Percentiles rank a stretch among this genome's conserved stretches.
These are phyloP conservation scores for Sporisorium reilianum DNA, from an alignment of 1,284 basidiomycete genomes.

Conservation along the genomic window DNA sequence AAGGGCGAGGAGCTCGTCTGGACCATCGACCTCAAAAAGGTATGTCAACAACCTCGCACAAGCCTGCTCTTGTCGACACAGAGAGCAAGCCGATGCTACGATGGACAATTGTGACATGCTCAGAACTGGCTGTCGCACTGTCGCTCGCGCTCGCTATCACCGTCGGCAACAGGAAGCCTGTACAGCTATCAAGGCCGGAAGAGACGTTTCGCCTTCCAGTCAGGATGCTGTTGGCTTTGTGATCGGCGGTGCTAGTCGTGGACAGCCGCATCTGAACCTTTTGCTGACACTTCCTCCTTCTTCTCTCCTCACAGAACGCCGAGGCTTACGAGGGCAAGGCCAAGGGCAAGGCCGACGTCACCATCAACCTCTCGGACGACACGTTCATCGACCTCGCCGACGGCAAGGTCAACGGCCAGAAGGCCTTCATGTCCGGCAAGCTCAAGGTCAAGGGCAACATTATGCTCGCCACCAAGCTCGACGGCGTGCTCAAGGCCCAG, in stretches of 20 bases:
- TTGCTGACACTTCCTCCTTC: neutral
- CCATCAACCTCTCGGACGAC: conserved; percentile 68
- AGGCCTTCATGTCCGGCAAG: conserved; percentile 69
- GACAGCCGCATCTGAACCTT: neutral
- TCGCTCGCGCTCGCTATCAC: too few relatives aligned
- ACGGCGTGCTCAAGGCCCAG: conserved; percentile 64
- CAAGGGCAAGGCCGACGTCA: conserved; percentile 69
- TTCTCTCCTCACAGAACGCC: conserved; percentile 46
- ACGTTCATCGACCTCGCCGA: conserved; percentile 68
- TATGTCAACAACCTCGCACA: conserved; percentile 36
- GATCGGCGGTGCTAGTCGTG: neutral
- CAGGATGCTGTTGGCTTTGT: neutral
- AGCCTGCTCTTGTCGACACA: neutral
- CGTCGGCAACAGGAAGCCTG: too few relatives aligned
- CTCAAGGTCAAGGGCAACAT: conserved; percentile 69
- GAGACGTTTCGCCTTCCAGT: neutral
- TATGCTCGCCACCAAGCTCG: conserved; percentile 67
- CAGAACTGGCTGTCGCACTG: neutral
- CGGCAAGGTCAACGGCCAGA: conserved; percentile 69
- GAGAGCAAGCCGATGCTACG: too few relatives aligned
- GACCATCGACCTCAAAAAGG: conserved; percentile 95
- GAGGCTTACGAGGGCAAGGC: conserved; percentile 69
- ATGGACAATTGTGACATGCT: neutral
- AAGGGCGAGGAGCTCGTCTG: conserved; percentile 77
- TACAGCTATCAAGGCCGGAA: too few relatives aligned